Conservation (phyloP, 192 early-diverging fungal genomes). For the Chytriomyces confervae region DNA sequence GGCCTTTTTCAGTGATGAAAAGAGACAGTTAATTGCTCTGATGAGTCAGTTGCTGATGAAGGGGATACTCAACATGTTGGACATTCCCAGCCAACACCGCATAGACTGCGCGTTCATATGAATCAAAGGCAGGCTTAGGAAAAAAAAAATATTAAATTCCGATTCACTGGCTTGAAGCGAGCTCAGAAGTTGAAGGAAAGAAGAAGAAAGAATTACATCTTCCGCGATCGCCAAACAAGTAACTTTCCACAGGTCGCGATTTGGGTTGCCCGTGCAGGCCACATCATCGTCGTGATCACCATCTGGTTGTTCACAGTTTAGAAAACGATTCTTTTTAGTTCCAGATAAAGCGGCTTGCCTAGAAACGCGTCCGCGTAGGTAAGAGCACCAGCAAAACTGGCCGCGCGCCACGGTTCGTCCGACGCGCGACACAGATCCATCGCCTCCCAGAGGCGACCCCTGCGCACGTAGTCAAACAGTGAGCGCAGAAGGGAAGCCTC, state of each 20-base stretch:
- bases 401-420: slow-evolving; percentile 83
- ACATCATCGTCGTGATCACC: slow-evolving; percentile 50
- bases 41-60: neutral
- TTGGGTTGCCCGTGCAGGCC: slow-evolving; percentile 60
- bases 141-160: neutral
- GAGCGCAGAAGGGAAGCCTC: slow-evolving; percentile 67
- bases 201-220: slow-evolving; percentile 42
- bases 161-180: neutral
- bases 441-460: slow-evolving; percentile 70
- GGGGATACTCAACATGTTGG: slow-evolving; percentile 55
- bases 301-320: slow-evolving; percentile 4
- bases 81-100: slow-evolving; percentile 76
- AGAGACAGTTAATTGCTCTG: neutral
- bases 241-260: slow-evolving; percentile 71
- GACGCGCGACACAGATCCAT: slow-evolving; percentile 73
- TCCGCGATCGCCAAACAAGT: slow-evolving; percentile 63
- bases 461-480: slow-evolving; percentile 77
- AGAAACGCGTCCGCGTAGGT: slow-evolving; percentile 59
- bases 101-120: slow-evolving; percentile 81
- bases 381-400: slow-evolving; percentile 71
- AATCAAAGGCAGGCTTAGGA: slow-evolving; percentile 52
- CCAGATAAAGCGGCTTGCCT: slow-evolving; percentile 39
- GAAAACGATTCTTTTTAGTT: neutral
- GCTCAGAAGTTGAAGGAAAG: neutral
- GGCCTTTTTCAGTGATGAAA: slow-evolving; percentile 45